Base-by-base conservation (phyloP, 805 yeast genomes). In the Zygoascus ofunaensis region DNA sequence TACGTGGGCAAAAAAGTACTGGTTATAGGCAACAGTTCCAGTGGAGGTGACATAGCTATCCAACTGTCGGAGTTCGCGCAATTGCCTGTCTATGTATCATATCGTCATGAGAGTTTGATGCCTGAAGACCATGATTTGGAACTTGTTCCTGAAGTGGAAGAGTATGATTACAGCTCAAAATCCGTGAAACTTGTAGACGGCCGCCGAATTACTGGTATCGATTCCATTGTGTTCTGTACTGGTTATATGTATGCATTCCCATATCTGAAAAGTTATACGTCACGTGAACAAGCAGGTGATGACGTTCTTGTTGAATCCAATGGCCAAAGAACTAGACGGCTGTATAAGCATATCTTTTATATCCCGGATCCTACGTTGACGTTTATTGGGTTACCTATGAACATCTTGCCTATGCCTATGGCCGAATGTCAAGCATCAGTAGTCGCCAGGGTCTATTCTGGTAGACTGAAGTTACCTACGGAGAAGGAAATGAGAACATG, bases 351-450 rank as follows among this genome's bases (percentile, higher is more conserved):
- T 20, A 21, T 49, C 14, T 63, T 82, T 38, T 73, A 74, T 53
- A 67, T 70, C 23, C 61, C 68, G 17, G 83, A 82, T 49, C 86
- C 89, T 0, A 72, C 82, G 1, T 54, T 86, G 26, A 77, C 79
- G 0, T 69, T 82, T 28, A 70, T 82, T 30, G 80, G 83, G 1
- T 61, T 80, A 14, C 55, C 53, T 37, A 53, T 53, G 45, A 49
- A 51, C 43, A 53, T 61, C 8, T 53, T 58, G 23, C 67, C 65
- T 4, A 49, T 60, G 51, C 64, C 63, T 2, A 34, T 53, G n/a
- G 52, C 58, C 2, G 79, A 75, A 53, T 64, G 75, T 40, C 92
- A 84, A 56, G 86, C 82, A 0, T 68, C 79, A 5, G 71, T 79
- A 55, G 65, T 83, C 24, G 74, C 83, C 2, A 68, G 87, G 46